Base-by-base conservation (phyloP, 225 moss, liverwort and hornwort species). In the Ulota crispa region DNA sequence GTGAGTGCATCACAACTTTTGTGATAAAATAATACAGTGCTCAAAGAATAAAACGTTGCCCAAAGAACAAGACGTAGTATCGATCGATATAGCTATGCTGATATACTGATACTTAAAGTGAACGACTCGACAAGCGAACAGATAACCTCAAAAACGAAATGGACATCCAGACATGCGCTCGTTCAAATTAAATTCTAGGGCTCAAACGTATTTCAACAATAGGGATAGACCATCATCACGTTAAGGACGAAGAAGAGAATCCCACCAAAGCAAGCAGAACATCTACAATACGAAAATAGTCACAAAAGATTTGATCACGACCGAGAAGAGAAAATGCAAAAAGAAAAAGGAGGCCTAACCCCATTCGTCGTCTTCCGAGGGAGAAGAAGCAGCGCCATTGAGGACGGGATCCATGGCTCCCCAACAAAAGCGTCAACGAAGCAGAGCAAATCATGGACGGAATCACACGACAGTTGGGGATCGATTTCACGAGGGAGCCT, bases 281-380 rank as follows among this genome's bases (percentile, higher is more conserved):
- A 27, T 60, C 18, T 10, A 21, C 52, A 26, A 56, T 30, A 24
- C 9, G 53, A 54, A 71, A 57, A 59, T 3, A 13, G 19, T 64
- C 62, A 26, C 2, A 41, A 37, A n/a, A n/a, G n/a, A n/a, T n/a
- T n/a, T n/a, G n/a, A n/a, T n/a, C n/a, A n/a, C n/a, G n/a, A n/a
- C n/a, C n/a, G n/a, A n/a, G n/a, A n/a, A n/a, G n/a, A n/a, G n/a
- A n/a, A n/a, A n/a, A n/a, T n/a, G n/a, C n/a, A n/a, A n/a, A n/a
- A n/a, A n/a, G n/a, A n/a, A n/a, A n/a, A n/a, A n/a, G n/a, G n/a
- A n/a, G n/a, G n/a, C n/a, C 88, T 83, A 76, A 91, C 91, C 91
- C 91, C 91, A 91, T 83, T 91, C 88, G 59, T 91, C 85, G 81
- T 91, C 91, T 87, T 91, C 91, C 83, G 88, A 88, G 75, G 88